phyloP scores from a whole-genome alignment of 495 filamentous ascomycete species.

The Parmelia sp. region DNA sequence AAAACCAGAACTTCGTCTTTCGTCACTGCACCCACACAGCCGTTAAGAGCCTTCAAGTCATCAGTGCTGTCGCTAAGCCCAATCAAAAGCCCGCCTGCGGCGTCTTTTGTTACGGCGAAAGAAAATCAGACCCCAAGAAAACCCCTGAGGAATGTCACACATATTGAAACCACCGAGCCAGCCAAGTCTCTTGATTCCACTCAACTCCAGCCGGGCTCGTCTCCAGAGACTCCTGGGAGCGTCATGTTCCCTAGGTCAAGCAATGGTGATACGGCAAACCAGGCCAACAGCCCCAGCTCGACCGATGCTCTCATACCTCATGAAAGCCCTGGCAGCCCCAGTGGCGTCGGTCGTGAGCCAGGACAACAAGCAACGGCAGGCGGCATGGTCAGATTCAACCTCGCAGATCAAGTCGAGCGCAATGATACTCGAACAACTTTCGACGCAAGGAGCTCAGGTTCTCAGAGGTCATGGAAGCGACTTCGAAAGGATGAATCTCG shows the following conservation, averaged over 20 bases:
- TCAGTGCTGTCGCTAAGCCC: not conserved
- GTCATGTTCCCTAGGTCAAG: constrained; percentile 5
- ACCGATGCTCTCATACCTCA: constrained; percentile 11
- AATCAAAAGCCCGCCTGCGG: not conserved
- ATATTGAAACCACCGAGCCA: not conserved
- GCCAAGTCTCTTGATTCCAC: not conserved
- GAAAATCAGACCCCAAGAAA: constrained; percentile 5
- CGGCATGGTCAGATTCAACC: constrained; percentile 38
- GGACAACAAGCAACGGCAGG: constrained; percentile 7
- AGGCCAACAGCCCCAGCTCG: constrained; percentile 9
- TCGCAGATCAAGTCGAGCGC: constrained; percentile 41
- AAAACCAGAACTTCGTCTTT: constrained; percentile 7
- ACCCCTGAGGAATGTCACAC: not conserved
- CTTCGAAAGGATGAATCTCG: constrained; percentile 39
- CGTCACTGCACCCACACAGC: constrained; percentile 16
- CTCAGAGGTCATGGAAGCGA: constrained; percentile 35
- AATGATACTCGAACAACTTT: constrained; percentile 32
- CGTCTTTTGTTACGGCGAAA: constrained; percentile 18
- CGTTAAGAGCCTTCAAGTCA: not conserved
- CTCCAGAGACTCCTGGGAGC: constrained; percentile 2
- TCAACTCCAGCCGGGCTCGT: constrained; percentile 1
- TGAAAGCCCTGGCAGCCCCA: not conserved
- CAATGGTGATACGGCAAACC: constrained; percentile 3
- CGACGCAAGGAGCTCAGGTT: constrained; percentile 36
- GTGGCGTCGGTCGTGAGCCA: not conserved